These are phyloP conservation scores for Amanita brunnescens DNA, from an alignment of 768 basidiomycete species.

Conservation along the genomic window DNA sequence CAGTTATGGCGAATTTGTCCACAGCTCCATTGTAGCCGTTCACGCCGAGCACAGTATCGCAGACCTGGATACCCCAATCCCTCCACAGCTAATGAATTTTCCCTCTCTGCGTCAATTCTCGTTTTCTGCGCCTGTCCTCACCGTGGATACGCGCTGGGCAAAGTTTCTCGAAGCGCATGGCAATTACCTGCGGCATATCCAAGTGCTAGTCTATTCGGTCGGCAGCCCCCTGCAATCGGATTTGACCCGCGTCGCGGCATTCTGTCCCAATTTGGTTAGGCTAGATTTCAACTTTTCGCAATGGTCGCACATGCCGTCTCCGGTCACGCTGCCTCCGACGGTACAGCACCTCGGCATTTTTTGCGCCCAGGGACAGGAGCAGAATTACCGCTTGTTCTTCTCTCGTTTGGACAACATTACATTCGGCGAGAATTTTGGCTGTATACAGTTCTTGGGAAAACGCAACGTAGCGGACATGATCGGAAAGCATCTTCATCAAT, in stretches of 20 bases:
- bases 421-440: background rate
- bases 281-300: background rate
- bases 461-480: conserved; percentile 3
- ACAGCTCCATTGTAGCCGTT: background rate
- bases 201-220: background rate
- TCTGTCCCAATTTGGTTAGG: background rate
- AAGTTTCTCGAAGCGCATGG: conserved; percentile 3
- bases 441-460: conserved; percentile 4
- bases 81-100: conserved; percentile 2
- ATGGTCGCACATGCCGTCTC: conserved; percentile 6
- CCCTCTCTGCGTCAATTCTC: conserved; percentile 6
- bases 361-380: background rate
- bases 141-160: conserved; percentile 1
- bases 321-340: background rate
- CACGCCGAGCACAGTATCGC: background rate
- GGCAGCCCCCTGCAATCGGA: background rate
- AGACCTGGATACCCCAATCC: background rate
- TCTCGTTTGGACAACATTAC: conserved; percentile 1
- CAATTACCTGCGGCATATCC: background rate
- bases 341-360: conserved; percentile 3
- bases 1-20: background rate
- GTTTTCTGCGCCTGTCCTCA: background rate
- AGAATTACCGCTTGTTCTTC: background rate
- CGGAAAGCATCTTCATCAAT: conserved; percentile 5
- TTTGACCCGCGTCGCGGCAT: background rate